Evolutionary conservation across 495 filamentous ascomycete species (phyloP).

Genomic region (Amniculicola lignicola): DNA sequence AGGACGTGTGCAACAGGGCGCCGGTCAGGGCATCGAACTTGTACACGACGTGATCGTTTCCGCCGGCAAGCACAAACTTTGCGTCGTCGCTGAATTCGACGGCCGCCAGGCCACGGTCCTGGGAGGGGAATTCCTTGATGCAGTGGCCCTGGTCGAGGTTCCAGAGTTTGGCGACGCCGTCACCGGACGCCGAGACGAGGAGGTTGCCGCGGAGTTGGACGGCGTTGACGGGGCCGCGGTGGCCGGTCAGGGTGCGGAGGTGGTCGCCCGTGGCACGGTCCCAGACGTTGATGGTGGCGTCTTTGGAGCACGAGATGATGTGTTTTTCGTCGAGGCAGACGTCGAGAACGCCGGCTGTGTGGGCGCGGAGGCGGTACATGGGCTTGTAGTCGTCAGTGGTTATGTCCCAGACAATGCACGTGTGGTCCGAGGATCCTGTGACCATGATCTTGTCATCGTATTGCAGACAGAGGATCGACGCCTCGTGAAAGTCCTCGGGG

Average conservation of each 20-base stretch:
- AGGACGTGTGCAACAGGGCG: slow-evolving; percentile 70
- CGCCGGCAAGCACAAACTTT: slow-evolving; percentile 82
- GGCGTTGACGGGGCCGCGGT: slow-evolving; percentile 89
- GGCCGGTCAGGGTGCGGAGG: slow-evolving; percentile 72
- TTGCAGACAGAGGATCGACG: slow-evolving; percentile 90
- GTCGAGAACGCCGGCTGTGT: slow-evolving; percentile 86
- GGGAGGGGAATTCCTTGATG: slow-evolving; percentile 81
- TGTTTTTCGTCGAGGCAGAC: slow-evolving; percentile 85
- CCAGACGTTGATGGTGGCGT: slow-evolving; percentile 89
- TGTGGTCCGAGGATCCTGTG: slow-evolving; percentile 88
- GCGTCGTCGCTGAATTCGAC: slow-evolving; percentile 93
- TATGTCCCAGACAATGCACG: slow-evolving; percentile 89
- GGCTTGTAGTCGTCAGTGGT: slow-evolving; percentile 63
- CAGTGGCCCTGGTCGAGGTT: slow-evolving; percentile 80
- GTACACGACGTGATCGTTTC: slow-evolving; percentile 90
- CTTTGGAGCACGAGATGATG: slow-evolving; percentile 95
- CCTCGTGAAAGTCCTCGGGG: slow-evolving; percentile 61
- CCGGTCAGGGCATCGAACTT: slow-evolving; percentile 92
- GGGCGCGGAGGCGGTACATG: slow-evolving; percentile 67
- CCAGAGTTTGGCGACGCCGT: slow-evolving; percentile 91
- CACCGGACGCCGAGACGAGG: slow-evolving; percentile 86
- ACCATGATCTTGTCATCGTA: slow-evolving; percentile 91
- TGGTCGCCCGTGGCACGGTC: slow-evolving; percentile 72
- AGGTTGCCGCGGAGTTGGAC: slow-evolving; percentile 89
- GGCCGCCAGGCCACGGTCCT: slow-evolving; percentile 88